Conservation (phyloP, 257 asterid genomes). For the Plectranthus barbatus region DNA sequence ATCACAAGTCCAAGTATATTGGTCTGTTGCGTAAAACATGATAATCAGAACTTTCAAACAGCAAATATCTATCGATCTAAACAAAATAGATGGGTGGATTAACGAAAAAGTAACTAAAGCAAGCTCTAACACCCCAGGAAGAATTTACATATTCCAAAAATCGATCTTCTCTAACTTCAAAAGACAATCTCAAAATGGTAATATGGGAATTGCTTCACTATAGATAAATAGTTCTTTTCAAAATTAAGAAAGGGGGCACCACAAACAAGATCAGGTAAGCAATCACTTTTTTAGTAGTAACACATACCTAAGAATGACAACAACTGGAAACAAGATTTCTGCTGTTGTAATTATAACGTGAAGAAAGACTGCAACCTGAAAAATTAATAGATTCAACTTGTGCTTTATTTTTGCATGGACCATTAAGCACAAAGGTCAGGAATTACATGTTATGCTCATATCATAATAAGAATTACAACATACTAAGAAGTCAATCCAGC, state of each 20-base stretch:
- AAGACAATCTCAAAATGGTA: neutral
- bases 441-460: slow-evolving; percentile 4
- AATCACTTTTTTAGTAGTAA: slow-evolving; percentile 9
- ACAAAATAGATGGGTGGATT: too few species aligned
- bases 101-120: too few species aligned
- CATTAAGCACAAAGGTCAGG: slow-evolving; percentile 1
- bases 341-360: slow-evolving; percentile 60
- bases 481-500: neutral
- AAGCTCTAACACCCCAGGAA: neutral
- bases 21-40: neutral
- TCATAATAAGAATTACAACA: neutral
- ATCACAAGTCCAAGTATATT: slow-evolving; percentile 1
- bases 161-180: neutral
- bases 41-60: too few species aligned
- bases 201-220: neutral
- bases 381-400: slow-evolving; percentile 7
- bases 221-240: neutral
- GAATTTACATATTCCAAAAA: neutral
- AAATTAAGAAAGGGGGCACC: neutral
- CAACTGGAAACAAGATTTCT: slow-evolving; percentile 71
- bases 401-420: neutral
- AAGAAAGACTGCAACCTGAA: slow-evolving; percentile 68
- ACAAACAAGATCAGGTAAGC: neutral
- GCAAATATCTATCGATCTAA: too few species aligned
- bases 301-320: slow-evolving; percentile 81